Evolutionary conservation across 768 basidiomycete species (phyloP).

Genomic region (Neoboletus magnificus): DNA sequence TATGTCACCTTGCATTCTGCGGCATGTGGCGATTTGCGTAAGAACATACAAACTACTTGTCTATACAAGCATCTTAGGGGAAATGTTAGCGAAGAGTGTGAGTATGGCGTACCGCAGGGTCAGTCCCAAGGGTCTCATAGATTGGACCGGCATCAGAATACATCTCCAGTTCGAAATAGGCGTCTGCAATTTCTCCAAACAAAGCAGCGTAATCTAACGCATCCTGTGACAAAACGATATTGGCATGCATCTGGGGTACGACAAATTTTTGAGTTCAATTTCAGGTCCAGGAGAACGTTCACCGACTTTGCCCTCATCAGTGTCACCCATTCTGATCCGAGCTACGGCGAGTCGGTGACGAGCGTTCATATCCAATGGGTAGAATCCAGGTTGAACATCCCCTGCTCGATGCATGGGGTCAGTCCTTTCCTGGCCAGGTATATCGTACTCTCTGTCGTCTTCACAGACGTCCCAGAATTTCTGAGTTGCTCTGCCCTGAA

Average conservation of each 20-base stretch:
- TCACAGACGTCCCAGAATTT: not conserved
- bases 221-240: conserved; percentile 66
- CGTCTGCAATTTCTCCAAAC: conserved; percentile 82
- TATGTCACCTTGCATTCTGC: conserved; percentile 70
- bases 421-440: conserved; percentile 50
- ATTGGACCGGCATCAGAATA: not conserved
- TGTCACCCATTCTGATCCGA: conserved; percentile 73
- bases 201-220: conserved; percentile 71
- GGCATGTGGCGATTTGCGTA: conserved; percentile 80
- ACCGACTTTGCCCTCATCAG: conserved; percentile 77
- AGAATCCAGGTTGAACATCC: not conserved
- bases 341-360: conserved; percentile 81
- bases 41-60: not conserved
- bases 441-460: conserved; percentile 6
- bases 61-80: not conserved
- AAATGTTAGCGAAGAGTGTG: no score
- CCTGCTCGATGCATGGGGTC: not conserved
- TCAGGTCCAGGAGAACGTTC: not conserved
- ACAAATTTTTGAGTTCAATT: not conserved
- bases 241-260: conserved; percentile 65
- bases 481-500: not conserved
- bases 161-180: conserved; percentile 46
- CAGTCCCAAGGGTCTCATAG: not conserved
- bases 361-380: conserved; percentile 32
- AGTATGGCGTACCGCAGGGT: not conserved